Conservation (phyloP, 2,329 filamentous ascomycete species). For the Dothiorella sarmentorum region DNA sequence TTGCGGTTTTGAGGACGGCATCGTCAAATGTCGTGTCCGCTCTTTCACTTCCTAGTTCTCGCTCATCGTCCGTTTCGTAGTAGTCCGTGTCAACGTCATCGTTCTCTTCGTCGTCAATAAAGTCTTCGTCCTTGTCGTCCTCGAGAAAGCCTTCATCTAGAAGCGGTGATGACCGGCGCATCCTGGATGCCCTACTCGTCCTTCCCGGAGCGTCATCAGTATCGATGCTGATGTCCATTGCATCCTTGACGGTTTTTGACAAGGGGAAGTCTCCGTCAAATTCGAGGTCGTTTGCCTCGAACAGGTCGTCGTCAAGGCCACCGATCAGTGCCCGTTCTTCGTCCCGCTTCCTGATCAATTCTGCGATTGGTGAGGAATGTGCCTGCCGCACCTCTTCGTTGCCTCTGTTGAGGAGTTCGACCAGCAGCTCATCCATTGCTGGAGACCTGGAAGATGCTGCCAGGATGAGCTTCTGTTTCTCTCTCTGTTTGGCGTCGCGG, state of each 20-base stretch:
- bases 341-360: background rate
- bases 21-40: no score
- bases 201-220: background rate
- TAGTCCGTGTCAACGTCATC: no score
- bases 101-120: background rate
- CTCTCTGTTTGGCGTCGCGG: background rate
- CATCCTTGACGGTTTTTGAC: background rate
- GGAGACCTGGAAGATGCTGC: background rate
- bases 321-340: no score
- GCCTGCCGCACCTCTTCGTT: background rate
- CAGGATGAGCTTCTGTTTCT: background rate
- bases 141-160: background rate
- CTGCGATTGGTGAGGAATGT: background rate
- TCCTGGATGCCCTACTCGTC: background rate
- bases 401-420: background rate
- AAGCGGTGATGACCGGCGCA: no score
- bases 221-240: background rate
- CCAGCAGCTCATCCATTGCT: background rate
- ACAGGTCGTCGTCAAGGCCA: no score
- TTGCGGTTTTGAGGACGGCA: no score
- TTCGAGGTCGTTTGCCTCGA: background rate
- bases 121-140: background rate
- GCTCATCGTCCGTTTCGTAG: no score
- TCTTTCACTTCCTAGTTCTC: no score
- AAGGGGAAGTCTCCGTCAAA: background rate